Evolutionary conservation across 257 asterid species (phyloP), one percentile per base, ranked within the genome.

Genomic region (Solanum pimpinellifolium): DNA sequence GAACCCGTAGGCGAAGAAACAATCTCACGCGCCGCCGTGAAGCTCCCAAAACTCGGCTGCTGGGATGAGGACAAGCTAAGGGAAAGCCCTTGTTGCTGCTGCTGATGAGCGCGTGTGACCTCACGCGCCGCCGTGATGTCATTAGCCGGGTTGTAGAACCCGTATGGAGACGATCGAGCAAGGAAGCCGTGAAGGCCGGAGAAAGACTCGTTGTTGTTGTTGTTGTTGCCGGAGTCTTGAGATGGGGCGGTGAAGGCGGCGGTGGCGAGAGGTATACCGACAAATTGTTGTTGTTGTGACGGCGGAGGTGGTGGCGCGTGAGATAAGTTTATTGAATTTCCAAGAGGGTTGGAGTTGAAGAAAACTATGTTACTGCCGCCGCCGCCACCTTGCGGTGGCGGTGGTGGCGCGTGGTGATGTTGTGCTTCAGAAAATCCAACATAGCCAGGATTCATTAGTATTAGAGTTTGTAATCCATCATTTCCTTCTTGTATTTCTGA

Each of bases 381-480:
- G 92, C 85, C 74, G 85, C 90, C 46, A 73, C 90, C 39, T 59
- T 92, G 93, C 3, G 85, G 87, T 5, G 33, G 86, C 27, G 93
- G 93, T 1, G 85, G 87, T 0, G 66, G 66, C 66, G 66, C 66
- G n/a, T 81, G 95, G 52, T 62, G 94, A 25, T 92, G 94, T 39
- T 92, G 93, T 35, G 85, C 88, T 91, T 96, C 99, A 83, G 98
- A 89, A 90, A 89, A 95, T 81, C 98, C 98, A 47, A 91, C 95
- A 91, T 94, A 97, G 15, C 95, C 92, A 8, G 99, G 98, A 72
- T 97, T 97, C 99, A 97, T 97, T 73, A 97, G 92, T 86, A 97
- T 93, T 91, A 97, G 88, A 44, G 99, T 97, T 84, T 97, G 99
- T 46, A 97, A 88, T 0, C 98, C 98, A 65, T 97, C 98, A 52